Base-by-base conservation (phyloP, 331 rosid genomes). In the Quercus lobata region DNA sequence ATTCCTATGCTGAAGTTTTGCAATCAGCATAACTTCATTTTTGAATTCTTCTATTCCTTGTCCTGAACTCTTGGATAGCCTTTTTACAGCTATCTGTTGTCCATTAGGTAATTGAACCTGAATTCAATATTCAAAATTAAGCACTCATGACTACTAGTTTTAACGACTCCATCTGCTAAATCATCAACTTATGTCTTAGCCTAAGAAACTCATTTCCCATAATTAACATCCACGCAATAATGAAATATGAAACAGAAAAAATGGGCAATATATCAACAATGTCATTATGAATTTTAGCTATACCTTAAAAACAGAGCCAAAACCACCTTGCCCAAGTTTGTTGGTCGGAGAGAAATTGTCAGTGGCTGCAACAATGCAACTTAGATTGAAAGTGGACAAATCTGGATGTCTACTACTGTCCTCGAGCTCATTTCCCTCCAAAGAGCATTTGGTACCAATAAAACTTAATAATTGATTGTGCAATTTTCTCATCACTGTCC, bases 1-100 rank as follows among this genome's bases (percentile, higher is more conserved):
- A 61, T 91, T 91, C 24, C 89, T 82, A 60, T 91, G 96, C 34
- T 89, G 96, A 71, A 91, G 86, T 80, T 86, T 89, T 5, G 89
- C 87, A 21, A 89, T 91, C 30, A 87, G 56, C 76, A 73, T 79
- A 32, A 87, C 88, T 78, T 91, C 96, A 78, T 88, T 91, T 77
- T 82, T 89, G 71, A 89, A 91, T 61, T 53, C 92, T 41, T 52
- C 53, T 1, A 71, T 1, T 5, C 90, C 96, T 83, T 89, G 96
- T 57, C 87, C 80, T 3, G 89, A 89, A 70, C 30, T 69, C 70
- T 74, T 75, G 5, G 87, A 87, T 12, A 85, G 78, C 70, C 83
- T 85, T 56, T 89, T 89, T 74, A 87, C 91, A 27, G 93, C 91
- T 52, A 89, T 60, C 30, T 89, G 88, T 55, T 57, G 63, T 77